A percentile compares a stretch with the other conserved stretches of the same genome.
phyloP scores from a whole-genome alignment of 164 flowering plant species.

The Paratinospora sagittata region DNA sequence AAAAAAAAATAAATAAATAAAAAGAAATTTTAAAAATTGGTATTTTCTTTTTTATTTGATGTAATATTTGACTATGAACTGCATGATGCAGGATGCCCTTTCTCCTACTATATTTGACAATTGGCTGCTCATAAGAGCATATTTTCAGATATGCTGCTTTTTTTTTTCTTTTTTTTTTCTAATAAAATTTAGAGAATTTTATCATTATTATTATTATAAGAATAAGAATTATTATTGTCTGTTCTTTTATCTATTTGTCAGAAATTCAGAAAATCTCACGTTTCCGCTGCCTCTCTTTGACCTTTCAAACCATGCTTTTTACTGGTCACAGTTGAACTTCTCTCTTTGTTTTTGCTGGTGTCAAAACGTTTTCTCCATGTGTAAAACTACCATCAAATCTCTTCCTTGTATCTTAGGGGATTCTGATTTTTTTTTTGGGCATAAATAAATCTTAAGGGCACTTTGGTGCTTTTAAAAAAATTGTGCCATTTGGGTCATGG shows the following conservation, averaged over 20 bases:
- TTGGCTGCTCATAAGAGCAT: no score
- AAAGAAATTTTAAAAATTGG: no score
- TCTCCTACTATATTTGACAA: no score
- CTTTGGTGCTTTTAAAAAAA: no score
- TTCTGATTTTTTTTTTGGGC: neutral
- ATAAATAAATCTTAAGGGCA: no score
- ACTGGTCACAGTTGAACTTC: no score
- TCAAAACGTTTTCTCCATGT: slow-evolving; percentile 1
- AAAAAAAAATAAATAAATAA: no score
- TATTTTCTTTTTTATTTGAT: neutral
- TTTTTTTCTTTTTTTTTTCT: neutral
- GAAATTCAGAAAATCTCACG: no score
- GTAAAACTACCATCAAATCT: neutral
- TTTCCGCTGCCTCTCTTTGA: neutral
- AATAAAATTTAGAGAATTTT: neutral
- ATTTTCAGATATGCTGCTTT: no score
- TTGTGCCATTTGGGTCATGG: neutral
- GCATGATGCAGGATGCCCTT: no score
- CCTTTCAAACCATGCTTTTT: neutral
- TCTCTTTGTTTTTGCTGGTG: neutral
- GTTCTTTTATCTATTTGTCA: neutral
- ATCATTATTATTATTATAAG: no score
- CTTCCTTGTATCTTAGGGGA: neutral
- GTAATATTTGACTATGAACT: neutral
- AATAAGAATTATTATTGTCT: no score